Evolutionary conservation across 2,329 filamentous ascomycete species (phyloP).

Genomic region (Chaetothyriales sp.): DNA sequence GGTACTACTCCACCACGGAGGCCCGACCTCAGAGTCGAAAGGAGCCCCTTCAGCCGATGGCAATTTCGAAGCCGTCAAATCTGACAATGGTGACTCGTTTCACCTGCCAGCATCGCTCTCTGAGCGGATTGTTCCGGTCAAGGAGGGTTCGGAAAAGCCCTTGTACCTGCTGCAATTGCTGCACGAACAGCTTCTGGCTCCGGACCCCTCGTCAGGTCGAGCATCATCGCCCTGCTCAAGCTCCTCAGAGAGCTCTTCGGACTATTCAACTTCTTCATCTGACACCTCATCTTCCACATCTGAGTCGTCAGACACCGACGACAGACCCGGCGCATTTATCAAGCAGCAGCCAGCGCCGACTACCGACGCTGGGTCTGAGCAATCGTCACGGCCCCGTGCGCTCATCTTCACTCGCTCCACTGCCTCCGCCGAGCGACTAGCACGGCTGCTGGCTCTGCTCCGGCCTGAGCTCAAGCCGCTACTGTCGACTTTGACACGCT

Average conservation of each 20-base stretch:
- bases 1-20: constrained; percentile 30
- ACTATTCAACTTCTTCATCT: constrained; percentile 23
- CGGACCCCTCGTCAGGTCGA: constrained; percentile 5
- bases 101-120: constrained; percentile 49
- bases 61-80: constrained; percentile 20
- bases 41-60: not conserved
- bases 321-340: constrained; percentile 53
- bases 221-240: constrained; percentile 11
- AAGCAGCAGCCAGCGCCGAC: not conserved
- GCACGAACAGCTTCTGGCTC: constrained; percentile 34
- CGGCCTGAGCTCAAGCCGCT: constrained; percentile 80
- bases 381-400: constrained; percentile 35
- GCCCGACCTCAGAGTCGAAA: constrained; percentile 10
- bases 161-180: constrained; percentile 73
- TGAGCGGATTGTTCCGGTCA: constrained; percentile 55
- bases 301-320: constrained; percentile 15
- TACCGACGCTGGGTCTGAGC: not conserved
- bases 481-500: constrained; percentile 71
- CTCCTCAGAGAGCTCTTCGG: constrained; percentile 13
- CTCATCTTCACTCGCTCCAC: constrained; percentile 95
- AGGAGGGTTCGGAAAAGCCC: constrained; percentile 60
- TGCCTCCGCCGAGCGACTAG: constrained; percentile 72
- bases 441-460: constrained; percentile 72
- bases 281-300: constrained; percentile 12
- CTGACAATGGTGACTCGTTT: constrained; percentile 33